Evolutionary conservation across 1,284 basidiomycete genomes (phyloP).

Genomic region (Xerocomus minutiporus): DNA sequence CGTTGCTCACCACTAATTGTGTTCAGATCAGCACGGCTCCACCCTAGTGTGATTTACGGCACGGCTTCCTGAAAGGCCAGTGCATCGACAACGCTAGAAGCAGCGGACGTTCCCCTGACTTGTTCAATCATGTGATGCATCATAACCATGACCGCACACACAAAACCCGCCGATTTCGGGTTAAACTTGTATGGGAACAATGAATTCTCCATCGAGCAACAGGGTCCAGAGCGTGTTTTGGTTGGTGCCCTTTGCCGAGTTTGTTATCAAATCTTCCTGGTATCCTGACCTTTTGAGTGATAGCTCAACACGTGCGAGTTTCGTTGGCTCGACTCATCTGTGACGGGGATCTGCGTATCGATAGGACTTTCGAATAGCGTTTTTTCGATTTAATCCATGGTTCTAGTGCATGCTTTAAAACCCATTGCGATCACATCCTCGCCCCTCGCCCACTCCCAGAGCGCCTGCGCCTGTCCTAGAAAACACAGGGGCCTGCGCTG

Average conservation of each 20-base stretch:
- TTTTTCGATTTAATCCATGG: not conserved
- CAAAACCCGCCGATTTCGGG: not conserved
- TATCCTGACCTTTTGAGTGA: not conserved
- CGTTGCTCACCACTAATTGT: not conserved
- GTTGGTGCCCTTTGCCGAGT: not conserved
- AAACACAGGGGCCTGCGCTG: not conserved
- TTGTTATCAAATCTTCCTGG: not conserved
- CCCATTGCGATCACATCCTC: not conserved
- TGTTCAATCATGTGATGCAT: not conserved
- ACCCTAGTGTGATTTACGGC: not conserved
- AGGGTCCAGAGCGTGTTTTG: not conserved
- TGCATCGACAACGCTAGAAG: not conserved
- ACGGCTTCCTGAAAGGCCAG: not conserved
- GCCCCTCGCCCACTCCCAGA: not conserved
- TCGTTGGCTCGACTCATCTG: not conserved
- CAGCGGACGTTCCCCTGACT: not conserved
- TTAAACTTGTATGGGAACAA: not conserved
- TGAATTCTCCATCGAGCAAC: not conserved
- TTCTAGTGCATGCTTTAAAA: constrained; percentile 8
- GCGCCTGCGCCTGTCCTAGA: not conserved
- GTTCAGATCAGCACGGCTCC: not conserved
- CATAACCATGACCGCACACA: not conserved
- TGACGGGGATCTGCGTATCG: not conserved
- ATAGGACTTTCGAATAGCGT: not conserved
- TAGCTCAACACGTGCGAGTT: not conserved